These are phyloP conservation scores for Gossypium schwendimanii DNA, from an alignment of 441 rosid genomes.

Conservation along the genomic window DNA sequence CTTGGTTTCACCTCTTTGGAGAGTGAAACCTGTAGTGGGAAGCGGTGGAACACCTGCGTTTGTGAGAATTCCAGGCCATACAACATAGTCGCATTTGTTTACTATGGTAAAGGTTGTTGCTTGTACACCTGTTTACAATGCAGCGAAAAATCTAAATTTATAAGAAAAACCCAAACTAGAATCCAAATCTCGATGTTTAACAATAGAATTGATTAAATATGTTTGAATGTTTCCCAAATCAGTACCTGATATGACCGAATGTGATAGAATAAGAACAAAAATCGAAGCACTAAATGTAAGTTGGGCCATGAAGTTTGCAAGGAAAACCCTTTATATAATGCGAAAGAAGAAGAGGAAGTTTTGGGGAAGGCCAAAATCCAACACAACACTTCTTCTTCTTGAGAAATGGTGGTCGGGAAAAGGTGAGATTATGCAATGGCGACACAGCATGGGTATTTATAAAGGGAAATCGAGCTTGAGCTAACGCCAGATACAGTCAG, in stretches of 20 bases:
- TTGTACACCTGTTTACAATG: constrained; percentile 18
- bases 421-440: constrained; percentile 8
- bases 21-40: constrained; percentile 66
- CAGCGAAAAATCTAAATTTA: background rate
- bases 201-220: background rate
- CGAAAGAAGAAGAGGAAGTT: constrained; percentile 15
- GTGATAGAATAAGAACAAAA: constrained; percentile 19
- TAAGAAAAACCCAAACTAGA: background rate
- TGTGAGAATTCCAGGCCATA: constrained; percentile 82
- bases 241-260: constrained; percentile 35
- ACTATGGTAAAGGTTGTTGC: constrained; percentile 46
- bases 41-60: constrained; percentile 61
- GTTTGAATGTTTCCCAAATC: background rate
- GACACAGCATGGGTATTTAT: constrained; percentile 10
- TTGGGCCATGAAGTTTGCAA: constrained; percentile 30
- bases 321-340: background rate
- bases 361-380: background rate
- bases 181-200: background rate
- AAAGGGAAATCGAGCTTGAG: background rate
- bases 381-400: constrained; percentile 11
- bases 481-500: background rate
- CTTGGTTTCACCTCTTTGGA: constrained; percentile 47
- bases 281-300: constrained; percentile 19
- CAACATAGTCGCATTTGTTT: constrained; percentile 69
- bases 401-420: constrained; percentile 6